Evolutionary conservation across 2,329 filamentous ascomycete genomes (phyloP).

Genomic region (Thielaviopsis ethacetica): DNA sequence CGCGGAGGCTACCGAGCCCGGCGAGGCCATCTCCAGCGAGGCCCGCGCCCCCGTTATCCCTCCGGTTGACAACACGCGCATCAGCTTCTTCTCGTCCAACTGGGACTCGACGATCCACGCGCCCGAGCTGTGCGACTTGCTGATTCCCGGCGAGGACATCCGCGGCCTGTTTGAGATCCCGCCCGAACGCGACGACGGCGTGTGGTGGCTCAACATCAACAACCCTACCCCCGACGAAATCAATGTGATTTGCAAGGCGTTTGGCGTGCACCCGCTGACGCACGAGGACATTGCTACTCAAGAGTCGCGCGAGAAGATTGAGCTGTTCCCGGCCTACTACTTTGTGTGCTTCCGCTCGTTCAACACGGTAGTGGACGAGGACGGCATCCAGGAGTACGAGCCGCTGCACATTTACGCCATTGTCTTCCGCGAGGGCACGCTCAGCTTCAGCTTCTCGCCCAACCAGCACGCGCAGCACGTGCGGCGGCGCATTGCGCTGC

Average conservation of each 20-base stretch:
- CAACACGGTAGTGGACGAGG: slow-evolving; percentile 58
- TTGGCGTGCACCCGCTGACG: slow-evolving; percentile 87
- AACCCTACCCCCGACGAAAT: slow-evolving; percentile 82
- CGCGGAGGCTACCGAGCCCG: slow-evolving; percentile 19
- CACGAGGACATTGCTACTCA: slow-evolving; percentile 92
- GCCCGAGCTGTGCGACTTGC: slow-evolving; percentile 69
- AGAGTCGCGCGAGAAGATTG: slow-evolving; percentile 94
- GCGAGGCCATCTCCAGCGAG: slow-evolving; percentile 18
- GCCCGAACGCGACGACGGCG: slow-evolving; percentile 51
- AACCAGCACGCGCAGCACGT: slow-evolving; percentile 82
- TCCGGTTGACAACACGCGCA: slow-evolving; percentile 54
- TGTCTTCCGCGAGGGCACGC: slow-evolving; percentile 84
- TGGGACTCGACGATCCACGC: slow-evolving; percentile 89
- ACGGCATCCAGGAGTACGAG: slow-evolving; percentile 70
- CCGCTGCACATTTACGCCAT: slow-evolving; percentile 95
- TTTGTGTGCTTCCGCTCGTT: slow-evolving; percentile 97
- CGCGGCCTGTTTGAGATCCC: slow-evolving; percentile 65
- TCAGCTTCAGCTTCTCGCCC: slow-evolving; percentile 85
- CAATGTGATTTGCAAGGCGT: slow-evolving; percentile 76
- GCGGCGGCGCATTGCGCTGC: slow-evolving; percentile 73
- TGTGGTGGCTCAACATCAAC: slow-evolving; percentile 98
- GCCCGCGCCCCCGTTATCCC: slow-evolving; percentile 16
- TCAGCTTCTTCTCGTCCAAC: slow-evolving; percentile 93
- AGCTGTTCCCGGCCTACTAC: slow-evolving; percentile 94
- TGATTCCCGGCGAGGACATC: slow-evolving; percentile 79